These are phyloP conservation scores for Breviolum minutum DNA, from an alignment of 73 alveolate genomes.

Conservation along the genomic window DNA sequence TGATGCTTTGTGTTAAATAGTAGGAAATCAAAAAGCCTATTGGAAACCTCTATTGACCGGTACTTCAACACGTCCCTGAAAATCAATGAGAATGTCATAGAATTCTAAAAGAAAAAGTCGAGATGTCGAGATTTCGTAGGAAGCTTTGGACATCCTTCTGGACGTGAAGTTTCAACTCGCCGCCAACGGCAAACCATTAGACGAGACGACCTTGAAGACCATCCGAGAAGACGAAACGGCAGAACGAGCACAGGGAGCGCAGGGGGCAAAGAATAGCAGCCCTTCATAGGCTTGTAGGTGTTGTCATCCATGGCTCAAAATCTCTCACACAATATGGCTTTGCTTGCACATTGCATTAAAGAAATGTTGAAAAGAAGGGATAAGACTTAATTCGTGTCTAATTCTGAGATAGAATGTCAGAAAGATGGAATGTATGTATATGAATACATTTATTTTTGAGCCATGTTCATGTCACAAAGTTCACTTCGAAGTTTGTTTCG, in stretches of 20 bases:
- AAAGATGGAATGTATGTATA: background rate
- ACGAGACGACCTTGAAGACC: background rate
- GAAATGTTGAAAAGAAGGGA: background rate
- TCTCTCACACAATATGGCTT: too few relatives aligned
- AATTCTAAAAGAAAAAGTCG: too few relatives aligned
- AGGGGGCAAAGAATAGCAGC: background rate
- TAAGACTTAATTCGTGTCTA: background rate
- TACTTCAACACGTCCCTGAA: too few relatives aligned
- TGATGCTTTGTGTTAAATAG: too few relatives aligned
- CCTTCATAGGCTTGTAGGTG: background rate
- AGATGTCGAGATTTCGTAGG: background rate
- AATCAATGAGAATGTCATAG: too few relatives aligned
- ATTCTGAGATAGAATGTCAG: slow-evolving; percentile 3
- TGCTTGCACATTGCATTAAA: background rate
- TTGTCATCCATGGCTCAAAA: background rate
- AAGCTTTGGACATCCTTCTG: slow-evolving; percentile 1
- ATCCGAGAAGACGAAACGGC: background rate
- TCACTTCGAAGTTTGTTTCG: too few relatives aligned
- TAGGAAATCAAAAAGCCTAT: too few relatives aligned
- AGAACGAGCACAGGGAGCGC: background rate
- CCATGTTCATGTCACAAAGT: too few relatives aligned
- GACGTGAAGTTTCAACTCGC: slow-evolving; percentile 27
- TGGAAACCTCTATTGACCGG: too few relatives aligned
- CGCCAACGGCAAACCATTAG: slow-evolving; percentile 9
- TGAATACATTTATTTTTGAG: too few relatives aligned